Conservation (phyloP, 169 alveolate species). For the Eimeria praecox region DNA sequence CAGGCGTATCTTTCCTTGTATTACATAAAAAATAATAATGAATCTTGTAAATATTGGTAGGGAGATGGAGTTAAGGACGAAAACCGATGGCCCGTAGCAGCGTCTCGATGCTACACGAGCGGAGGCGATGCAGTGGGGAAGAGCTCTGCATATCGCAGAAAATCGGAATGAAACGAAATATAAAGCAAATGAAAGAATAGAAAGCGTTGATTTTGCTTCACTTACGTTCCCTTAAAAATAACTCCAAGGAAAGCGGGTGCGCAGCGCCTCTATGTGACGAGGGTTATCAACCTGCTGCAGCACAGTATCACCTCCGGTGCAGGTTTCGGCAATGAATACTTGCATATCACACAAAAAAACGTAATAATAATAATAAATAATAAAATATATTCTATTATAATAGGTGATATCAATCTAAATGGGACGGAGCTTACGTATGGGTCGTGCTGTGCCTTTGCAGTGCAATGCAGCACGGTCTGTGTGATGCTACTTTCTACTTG, state of each 20-base stretch:
- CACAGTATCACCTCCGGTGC: background rate
- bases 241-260: too few relatives aligned
- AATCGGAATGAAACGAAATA: background rate
- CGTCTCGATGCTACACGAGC: slow-evolving; percentile 8
- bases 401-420: background rate
- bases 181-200: background rate
- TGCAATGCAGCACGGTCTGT: background rate
- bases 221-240: too few relatives aligned
- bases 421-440: background rate
- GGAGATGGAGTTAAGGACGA: background rate
- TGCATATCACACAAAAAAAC: background rate
- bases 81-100: background rate
- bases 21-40: too few relatives aligned
- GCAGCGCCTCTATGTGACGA: too few relatives aligned
- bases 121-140: background rate
- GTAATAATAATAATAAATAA: background rate
- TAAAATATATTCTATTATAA: background rate
- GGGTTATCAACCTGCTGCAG: background rate
- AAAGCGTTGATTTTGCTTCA: too few relatives aligned
- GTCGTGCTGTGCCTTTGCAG: background rate
- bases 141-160: background rate
- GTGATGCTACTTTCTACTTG: background rate
- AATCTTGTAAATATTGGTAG: background rate
- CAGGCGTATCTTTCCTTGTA: too few relatives aligned
- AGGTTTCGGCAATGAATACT: too few relatives aligned